Conservation (phyloP, 495 filamentous ascomycete genomes). For the Penicillium psychrofluorescens region DNA sequence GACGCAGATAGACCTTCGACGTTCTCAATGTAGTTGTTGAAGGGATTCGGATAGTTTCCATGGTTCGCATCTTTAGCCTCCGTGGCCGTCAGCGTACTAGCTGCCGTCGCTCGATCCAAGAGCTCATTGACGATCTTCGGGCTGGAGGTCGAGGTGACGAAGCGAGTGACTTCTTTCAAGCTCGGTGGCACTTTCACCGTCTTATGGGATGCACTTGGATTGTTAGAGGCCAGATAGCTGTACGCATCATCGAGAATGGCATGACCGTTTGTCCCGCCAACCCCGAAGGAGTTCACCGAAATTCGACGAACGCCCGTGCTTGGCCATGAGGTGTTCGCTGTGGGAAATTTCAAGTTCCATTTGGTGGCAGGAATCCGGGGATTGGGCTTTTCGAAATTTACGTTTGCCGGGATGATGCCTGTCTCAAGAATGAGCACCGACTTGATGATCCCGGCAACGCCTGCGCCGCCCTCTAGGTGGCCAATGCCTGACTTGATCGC, state of each 20-base stretch:
- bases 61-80: no score
- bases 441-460: slow-evolving; percentile 36
- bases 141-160: slow-evolving; percentile 16
- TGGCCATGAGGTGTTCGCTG: slow-evolving; percentile 10
- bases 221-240: no score
- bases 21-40: no score
- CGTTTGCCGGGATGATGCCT: slow-evolving; percentile 29
- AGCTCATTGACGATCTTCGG: no score
- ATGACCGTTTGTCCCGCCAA: slow-evolving; percentile 56
- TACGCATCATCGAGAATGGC: slow-evolving; percentile 45
- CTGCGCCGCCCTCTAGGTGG: slow-evolving; percentile 38
- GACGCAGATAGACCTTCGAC: no score
- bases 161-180: slow-evolving; percentile 3
- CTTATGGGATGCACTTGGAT: no score
- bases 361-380: slow-evolving; percentile 11
- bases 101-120: no score
- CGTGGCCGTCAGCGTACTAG: no score
- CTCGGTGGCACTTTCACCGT: slow-evolving; percentile 1
- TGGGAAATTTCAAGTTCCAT: slow-evolving; percentile 12
- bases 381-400: slow-evolving; percentile 27
- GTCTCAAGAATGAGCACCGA: slow-evolving; percentile 30
- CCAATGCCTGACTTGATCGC: slow-evolving; percentile 38
- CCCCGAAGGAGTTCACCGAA: slow-evolving; percentile 51
- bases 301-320: slow-evolving; percentile 36
- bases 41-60: no score